Conservation (phyloP, 1,284 basidiomycete species). For the Lentinula novae-zelandiae region DNA sequence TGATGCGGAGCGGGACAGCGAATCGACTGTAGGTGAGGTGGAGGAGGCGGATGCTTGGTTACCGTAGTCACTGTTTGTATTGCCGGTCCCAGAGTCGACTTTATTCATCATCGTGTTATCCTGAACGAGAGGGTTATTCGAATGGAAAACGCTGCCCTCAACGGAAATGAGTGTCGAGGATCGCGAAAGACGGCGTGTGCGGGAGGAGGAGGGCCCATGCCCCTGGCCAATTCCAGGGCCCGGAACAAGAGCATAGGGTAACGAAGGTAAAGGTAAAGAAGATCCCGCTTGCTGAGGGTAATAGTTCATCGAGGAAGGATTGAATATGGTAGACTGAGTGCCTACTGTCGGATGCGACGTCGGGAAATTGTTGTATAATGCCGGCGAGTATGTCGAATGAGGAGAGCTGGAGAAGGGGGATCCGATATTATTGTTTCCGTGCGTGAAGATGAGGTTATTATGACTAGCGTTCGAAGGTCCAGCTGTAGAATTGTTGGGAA, state of each 20-base stretch:
- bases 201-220: background rate
- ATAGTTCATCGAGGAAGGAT: background rate
- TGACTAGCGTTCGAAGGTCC: too few relatives aligned
- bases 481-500: too few relatives aligned
- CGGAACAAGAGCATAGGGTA: background rate
- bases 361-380: background rate
- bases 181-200: background rate
- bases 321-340: background rate
- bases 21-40: background rate
- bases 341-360: too few relatives aligned
- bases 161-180: background rate
- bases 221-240: background rate
- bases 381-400: too few relatives aligned
- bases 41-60: background rate
- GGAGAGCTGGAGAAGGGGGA: too few relatives aligned
- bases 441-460: too few relatives aligned
- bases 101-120: background rate
- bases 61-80: background rate
- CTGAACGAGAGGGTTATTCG: background rate
- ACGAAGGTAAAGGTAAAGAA: background rate
- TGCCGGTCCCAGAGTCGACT: background rate
- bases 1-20: background rate
- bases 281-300: background rate
- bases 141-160: background rate
- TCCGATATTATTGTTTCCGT: too few relatives aligned